Evolutionary conservation across 495 filamentous ascomycete genomes (phyloP).

Genomic region (Daldinia caldariorum): DNA sequence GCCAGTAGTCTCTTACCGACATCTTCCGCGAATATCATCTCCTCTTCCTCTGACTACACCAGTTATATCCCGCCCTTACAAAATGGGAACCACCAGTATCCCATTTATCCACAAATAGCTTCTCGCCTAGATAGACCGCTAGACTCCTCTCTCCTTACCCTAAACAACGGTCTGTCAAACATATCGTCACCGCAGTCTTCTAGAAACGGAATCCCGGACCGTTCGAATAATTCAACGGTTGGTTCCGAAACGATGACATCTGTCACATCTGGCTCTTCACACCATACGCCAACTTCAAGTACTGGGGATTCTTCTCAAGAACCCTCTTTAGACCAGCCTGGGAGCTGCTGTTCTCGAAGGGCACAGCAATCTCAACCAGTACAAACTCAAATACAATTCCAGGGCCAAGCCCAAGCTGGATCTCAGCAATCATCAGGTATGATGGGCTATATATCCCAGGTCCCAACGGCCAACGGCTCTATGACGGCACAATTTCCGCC

Average conservation of each 20-base stretch:
- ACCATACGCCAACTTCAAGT: constrained; percentile 38
- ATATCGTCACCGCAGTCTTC: constrained; percentile 15
- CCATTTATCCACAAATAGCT: constrained; percentile 15
- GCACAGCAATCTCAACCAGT: constrained; percentile 23
- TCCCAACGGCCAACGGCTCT: constrained; percentile 11
- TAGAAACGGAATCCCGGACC: constrained; percentile 27
- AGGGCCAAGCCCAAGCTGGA: constrained; percentile 9
- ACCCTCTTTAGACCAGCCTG: background rate
- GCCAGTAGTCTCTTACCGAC: constrained; percentile 1
- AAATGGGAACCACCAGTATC: constrained; percentile 22
- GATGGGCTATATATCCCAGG: constrained; percentile 25
- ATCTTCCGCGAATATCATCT: constrained; percentile 9
- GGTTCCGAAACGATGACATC: constrained; percentile 28
- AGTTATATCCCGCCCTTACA: constrained; percentile 11
- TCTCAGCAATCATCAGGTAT: constrained; percentile 20
- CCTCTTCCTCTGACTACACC: constrained; percentile 9
- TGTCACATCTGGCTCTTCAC: constrained; percentile 31
- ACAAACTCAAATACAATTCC: constrained; percentile 26
- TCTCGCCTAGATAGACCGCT: constrained; percentile 11
- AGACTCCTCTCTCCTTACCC: constrained; percentile 4
- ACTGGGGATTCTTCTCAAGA: constrained; percentile 32
- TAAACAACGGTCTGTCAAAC: constrained; percentile 16
- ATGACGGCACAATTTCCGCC: constrained; percentile 21
- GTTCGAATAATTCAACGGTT: constrained; percentile 34
- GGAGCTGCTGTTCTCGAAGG: constrained; percentile 39